Evolutionary conservation across 148 eudicot genomes (phyloP), one percentile per base, ranked within the genome.

Genomic region (Fallopia convolvulus): DNA sequence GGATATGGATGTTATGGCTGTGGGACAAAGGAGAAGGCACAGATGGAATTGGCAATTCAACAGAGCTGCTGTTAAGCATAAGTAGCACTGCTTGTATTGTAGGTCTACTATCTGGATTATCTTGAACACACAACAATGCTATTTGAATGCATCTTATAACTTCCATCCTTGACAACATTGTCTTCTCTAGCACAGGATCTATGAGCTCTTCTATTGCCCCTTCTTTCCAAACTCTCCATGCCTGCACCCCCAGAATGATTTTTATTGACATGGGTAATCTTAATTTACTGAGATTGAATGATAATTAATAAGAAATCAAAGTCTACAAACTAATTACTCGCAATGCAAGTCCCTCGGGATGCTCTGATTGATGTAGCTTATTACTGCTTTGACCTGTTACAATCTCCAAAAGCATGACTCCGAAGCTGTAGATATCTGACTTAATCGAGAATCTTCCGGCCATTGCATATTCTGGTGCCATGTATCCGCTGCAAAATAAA

Each of bases 101-200:
- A 21, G 70, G 70, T 23, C 70, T 63, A 8, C 70, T 63, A n/a
- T 63, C 30, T 63, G 70, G 70, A 10, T 63, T 18, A 32, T 63
- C 70, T 63, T 63, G 70, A 63, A 21, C 70, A 63, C 70, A 63
- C 70, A 63, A 63, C 70, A 63, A 63, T 63, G 70, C 70, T 63
- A 63, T 63, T 21, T 63, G 70, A 11, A 63, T 21, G 39, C 70
- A 63, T 63, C n/a, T 63, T n/a, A 21, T 32, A 1, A 32, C 70
- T 63, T 63, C 23, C 11, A 63, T n/a, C 5, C 20, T 17, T 58
- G 65, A 63, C 15, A 21, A 23, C 15, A 21, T 10, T 1, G 15
- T 21, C 33, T 63, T 63, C 12, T 32, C 70, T 18, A 63, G 23
- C 23, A 50, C 39, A 21, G 70, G 70, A 21, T 63, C 70, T 21